A percentile compares a stretch with the other conserved stretches of the same genome.
Evolutionary conservation across 2,329 filamentous ascomycete species (phyloP).

Genomic region (Macrophomina tecta): DNA sequence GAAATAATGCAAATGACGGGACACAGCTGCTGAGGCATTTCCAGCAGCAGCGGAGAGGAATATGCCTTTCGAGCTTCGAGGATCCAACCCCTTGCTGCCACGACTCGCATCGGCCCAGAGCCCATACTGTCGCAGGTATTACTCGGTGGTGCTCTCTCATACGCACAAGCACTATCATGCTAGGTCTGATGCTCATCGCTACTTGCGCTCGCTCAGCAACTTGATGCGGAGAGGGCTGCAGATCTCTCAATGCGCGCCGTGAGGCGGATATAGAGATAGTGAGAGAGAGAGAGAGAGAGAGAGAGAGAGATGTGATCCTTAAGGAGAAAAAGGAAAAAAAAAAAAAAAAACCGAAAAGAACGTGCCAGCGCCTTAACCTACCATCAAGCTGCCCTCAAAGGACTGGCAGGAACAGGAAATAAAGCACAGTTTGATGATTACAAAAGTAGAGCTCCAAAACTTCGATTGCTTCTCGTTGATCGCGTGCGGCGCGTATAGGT

Average conservation of each 20-base stretch:
- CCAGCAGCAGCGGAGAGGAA: too few relatives aligned
- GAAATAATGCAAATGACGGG: too few relatives aligned
- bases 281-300: too few relatives aligned
- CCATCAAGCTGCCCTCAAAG: too few relatives aligned
- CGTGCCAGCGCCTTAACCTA: not conserved
- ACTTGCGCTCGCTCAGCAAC: not conserved
- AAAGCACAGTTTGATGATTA: not conserved
- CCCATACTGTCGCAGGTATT: not conserved
- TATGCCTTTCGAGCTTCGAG: too few relatives aligned
- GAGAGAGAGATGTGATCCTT: too few relatives aligned
- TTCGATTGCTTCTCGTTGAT: not conserved
- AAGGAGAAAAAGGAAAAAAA: not conserved
- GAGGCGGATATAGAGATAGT: not conserved
- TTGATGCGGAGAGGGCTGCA: not conserved
- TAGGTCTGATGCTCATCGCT: not conserved
- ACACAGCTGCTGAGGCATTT: too few relatives aligned
- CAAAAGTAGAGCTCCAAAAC: not conserved
- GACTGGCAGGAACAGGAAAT: too few relatives aligned
- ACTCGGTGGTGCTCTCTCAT: not conserved
- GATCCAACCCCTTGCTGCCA: too few relatives aligned
- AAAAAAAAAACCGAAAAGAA: not conserved
- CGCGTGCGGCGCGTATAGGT: not conserved
- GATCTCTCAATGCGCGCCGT: not conserved
- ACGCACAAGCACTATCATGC: not conserved
- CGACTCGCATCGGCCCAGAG: too few relatives aligned